Evolutionary conservation across 1,284 basidiomycete species (phyloP).

Genomic region (Ustilago cynodontis): DNA sequence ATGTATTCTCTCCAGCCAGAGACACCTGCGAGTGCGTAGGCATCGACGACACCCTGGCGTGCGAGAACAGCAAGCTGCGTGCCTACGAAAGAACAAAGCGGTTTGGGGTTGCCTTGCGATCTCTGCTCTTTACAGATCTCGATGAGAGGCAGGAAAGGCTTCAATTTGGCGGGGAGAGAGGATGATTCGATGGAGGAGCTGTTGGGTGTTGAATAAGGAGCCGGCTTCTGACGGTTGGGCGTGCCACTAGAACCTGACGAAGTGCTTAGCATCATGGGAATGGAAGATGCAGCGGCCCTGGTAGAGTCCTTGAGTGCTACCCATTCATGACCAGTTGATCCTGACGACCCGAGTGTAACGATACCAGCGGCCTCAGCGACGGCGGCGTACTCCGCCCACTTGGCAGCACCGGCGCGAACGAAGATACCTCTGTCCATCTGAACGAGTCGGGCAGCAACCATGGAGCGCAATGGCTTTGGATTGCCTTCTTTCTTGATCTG

Average conservation of each 20-base stretch:
- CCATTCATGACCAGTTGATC: slow-evolving; percentile 56
- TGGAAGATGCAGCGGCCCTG: slow-evolving; percentile 21
- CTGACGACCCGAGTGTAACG: slow-evolving; percentile 50
- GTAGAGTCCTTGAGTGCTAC: slow-evolving; percentile 45
- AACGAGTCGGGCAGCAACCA: slow-evolving; percentile 47
- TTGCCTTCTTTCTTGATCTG: slow-evolving; percentile 55
- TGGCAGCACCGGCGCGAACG: slow-evolving; percentile 52
- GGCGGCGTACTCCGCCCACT: slow-evolving; percentile 60
- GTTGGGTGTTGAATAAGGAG: slow-evolving; percentile 7
- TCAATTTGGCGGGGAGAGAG: slow-evolving; percentile 13
- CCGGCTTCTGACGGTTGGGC: slow-evolving; percentile 28
- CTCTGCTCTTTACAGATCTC: slow-evolving; percentile 58
- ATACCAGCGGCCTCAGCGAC: slow-evolving; percentile 61
- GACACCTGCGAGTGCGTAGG: slow-evolving; percentile 51
- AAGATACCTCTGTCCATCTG: slow-evolving; percentile 48
- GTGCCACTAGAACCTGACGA: slow-evolving; percentile 19
- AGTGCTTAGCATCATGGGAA: slow-evolving; percentile 28
- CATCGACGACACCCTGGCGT: slow-evolving; percentile 39
- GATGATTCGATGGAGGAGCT: slow-evolving; percentile 3
- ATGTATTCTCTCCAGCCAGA: slow-evolving; percentile 54
- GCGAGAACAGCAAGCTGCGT: slow-evolving; percentile 32
- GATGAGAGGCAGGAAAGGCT: slow-evolving; percentile 47
- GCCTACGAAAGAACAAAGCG: slow-evolving; percentile 41
- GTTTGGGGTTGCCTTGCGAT: slow-evolving; percentile 28
- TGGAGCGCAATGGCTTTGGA: slow-evolving; percentile 48